phyloP scores from a whole-genome alignment of 2,329 filamentous ascomycete genomes.

The Xylariaceae sp. region DNA sequence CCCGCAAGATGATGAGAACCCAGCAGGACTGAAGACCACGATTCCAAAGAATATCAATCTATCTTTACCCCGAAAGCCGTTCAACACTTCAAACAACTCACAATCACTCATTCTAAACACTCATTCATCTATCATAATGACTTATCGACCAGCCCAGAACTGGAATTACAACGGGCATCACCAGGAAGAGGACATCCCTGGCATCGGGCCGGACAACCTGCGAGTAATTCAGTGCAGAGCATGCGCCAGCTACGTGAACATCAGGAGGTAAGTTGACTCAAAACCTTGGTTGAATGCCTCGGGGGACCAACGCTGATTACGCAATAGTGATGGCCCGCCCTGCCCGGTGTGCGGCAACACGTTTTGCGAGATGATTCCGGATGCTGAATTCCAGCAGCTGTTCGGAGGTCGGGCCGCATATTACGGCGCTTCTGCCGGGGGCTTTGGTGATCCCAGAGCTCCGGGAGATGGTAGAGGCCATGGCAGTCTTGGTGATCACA shows the following conservation, averaged over 20 bases:
- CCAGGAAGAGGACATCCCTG: slow-evolving; percentile 8
- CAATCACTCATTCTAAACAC: not conserved
- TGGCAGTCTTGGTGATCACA: not conserved
- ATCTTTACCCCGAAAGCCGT: not conserved
- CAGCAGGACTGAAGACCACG: not conserved
- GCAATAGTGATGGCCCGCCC: not conserved
- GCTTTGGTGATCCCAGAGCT: not conserved
- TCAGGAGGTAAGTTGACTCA: slow-evolving; percentile 8
- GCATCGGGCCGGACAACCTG: slow-evolving; percentile 9
- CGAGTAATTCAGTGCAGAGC: slow-evolving; percentile 7
- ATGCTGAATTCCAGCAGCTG: slow-evolving; percentile 8
- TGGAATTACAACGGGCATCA: slow-evolving; percentile 6
- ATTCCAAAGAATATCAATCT: not conserved
- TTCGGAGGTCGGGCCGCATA: not conserved
- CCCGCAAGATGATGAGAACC: not conserved
- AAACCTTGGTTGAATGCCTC: not conserved
- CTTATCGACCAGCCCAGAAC: slow-evolving; percentile 2
- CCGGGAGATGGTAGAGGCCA: not conserved
- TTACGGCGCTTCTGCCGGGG: not conserved
- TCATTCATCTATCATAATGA: slow-evolving; percentile 8
- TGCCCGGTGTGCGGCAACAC: slow-evolving; percentile 13
- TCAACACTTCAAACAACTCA: not conserved
- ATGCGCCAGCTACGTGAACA: slow-evolving; percentile 11
- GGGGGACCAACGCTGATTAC: not conserved
- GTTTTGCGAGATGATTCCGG: slow-evolving; percentile 11